Conservation (phyloP, 2,329 filamentous ascomycete species). For the Hortaea sp. region DNA sequence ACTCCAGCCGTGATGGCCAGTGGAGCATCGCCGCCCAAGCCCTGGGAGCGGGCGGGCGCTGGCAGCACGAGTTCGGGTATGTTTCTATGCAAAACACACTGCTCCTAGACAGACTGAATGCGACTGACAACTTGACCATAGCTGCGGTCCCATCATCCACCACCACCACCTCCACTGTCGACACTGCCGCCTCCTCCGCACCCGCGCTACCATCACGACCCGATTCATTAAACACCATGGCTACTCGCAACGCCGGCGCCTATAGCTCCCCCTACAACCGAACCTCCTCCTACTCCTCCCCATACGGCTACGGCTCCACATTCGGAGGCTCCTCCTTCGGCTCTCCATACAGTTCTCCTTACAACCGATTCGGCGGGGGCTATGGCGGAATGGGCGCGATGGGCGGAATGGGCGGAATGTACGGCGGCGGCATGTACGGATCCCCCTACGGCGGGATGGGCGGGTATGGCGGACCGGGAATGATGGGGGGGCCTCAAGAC, state of each 20-base stretch:
- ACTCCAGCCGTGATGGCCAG: not conserved
- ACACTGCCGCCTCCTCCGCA: constrained; percentile 37
- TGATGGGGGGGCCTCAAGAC: constrained; percentile 55
- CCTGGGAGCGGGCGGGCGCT: constrained; percentile 79
- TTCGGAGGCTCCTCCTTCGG: constrained; percentile 34
- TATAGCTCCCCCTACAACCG: constrained; percentile 49
- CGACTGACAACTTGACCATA: constrained; percentile 20
- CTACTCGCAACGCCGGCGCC: constrained; percentile 78
- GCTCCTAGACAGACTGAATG: constrained; percentile 13
- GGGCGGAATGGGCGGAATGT: constrained; percentile 14
- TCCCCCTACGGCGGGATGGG: constrained; percentile 30
- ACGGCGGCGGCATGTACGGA: constrained; percentile 26
- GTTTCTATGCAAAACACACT: constrained; percentile 5
- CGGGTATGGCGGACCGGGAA: constrained; percentile 31
- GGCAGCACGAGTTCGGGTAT: constrained; percentile 25
- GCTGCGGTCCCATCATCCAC: constrained; percentile 4
- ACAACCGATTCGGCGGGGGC: constrained; percentile 40
- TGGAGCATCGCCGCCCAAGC: constrained; percentile 62
- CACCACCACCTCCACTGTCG: constrained; percentile 26
- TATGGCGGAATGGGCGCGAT: constrained; percentile 32
- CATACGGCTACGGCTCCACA: constrained; percentile 37
- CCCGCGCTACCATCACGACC: constrained; percentile 76
- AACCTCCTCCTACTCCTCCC: constrained; percentile 38
- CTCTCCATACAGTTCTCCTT: constrained; percentile 45
- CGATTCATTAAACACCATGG: constrained; percentile 63